These are phyloP conservation scores for Xanthoconium purpureum DNA, from an alignment of 768 basidiomycete species.

Conservation along the genomic window DNA sequence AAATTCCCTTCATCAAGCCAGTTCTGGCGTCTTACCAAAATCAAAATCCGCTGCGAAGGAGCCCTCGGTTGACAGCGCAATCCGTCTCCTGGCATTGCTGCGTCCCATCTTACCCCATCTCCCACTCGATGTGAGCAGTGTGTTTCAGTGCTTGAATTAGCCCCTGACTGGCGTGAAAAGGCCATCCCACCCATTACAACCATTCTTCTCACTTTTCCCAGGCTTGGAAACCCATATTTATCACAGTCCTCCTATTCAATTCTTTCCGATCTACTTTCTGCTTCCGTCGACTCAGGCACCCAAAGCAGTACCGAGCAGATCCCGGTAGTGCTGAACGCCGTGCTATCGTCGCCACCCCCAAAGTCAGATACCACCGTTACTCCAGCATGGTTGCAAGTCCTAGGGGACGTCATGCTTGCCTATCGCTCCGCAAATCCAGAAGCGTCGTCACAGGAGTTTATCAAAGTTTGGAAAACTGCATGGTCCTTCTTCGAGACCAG, in stretches of 20 bases:
- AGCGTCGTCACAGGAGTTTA: constrained; percentile 52
- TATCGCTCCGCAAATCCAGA: constrained; percentile 51
- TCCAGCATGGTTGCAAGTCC: constrained; percentile 75
- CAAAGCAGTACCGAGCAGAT: constrained; percentile 52
- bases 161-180: constrained; percentile 40
- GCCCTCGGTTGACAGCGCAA: constrained; percentile 65
- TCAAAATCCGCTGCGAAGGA: constrained; percentile 53
- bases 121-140: constrained; percentile 62
- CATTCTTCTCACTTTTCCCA: constrained; percentile 76
- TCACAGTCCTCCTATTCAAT: constrained; percentile 86
- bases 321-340: constrained; percentile 57
- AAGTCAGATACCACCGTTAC: constrained; percentile 66
- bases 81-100: constrained; percentile 73
- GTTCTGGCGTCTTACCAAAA: constrained; percentile 57
- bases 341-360: constrained; percentile 66
- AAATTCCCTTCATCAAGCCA: constrained; percentile 61
- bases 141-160: constrained; percentile 3
- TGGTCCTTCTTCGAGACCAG: constrained; percentile 79
- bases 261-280: constrained; percentile 73
- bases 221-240: constrained; percentile 84
- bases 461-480: constrained; percentile 66
- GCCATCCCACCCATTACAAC: constrained; percentile 66
- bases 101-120: constrained; percentile 58
- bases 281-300: constrained; percentile 48
- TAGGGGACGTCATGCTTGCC: constrained; percentile 71